Base-by-base conservation (phyloP, 495 filamentous ascomycete genomes). In the Aspergillus biplanus region DNA sequence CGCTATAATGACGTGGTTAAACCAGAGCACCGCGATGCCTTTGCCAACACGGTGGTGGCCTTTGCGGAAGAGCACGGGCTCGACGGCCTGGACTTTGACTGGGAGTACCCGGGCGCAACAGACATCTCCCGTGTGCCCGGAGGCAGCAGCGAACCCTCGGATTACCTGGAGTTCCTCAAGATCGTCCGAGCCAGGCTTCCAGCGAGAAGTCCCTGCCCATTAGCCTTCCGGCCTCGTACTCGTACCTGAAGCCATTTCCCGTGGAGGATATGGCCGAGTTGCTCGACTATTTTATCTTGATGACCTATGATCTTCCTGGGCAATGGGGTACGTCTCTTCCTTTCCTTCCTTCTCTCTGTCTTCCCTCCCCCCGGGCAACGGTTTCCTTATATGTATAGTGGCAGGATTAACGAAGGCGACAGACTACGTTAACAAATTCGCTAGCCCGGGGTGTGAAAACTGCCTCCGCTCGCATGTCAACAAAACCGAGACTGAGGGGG, bases 121-220 rank as follows among this genome's bases (percentile, higher is more conserved):
- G 80, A 82, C 59, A 79, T 80, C 60, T 69, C 68, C 1, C 73
- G 73, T 1, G 75, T 78, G 15, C 76, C 68, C 1, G 77, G 69
- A 4, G 56, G 34, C 34, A 0, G 53, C 58, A 32, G 8, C 8
- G n/a, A 21, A 69, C 76, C 6, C 67, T 69, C 46, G 18, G 18
- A 49, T 21, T 49, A 49, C 46, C 15, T 49, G 18, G 46, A n/a
- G 46, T 16, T 21, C 50, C 37, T 66, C 56, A 46, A 47, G 21
- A 15, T 60, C 33, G n/a, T 64, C 7, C 62, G 52, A 58, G 58
- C 53, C 9, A 37, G 33, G n/a, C 58, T 68, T 1, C 11, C 11
- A 13, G 18, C 13, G 53, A 21, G 0, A 63, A 63, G 13, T 60
- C 62, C 3, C 13, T 63, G 32, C 65, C 65, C 0, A 67, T 67